These are phyloP conservation scores for Piedraia hortae DNA, from an alignment of 2,329 filamentous ascomycete species.

Conservation along the genomic window DNA sequence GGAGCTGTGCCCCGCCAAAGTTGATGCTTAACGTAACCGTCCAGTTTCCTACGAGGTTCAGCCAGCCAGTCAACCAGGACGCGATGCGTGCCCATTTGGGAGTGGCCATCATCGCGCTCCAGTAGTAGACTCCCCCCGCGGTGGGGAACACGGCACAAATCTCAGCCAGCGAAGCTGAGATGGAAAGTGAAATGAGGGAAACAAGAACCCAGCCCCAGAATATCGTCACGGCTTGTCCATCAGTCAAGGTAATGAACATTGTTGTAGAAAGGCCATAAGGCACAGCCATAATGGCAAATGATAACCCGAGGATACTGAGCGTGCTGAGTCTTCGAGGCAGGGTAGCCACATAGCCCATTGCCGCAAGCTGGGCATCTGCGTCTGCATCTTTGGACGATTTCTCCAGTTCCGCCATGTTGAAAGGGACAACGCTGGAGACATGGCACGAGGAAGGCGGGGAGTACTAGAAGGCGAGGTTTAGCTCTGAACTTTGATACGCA, in stretches of 20 bases:
- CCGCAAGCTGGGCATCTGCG: conserved; percentile 32
- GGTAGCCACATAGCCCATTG: conserved; percentile 41
- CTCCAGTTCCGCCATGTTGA: no score
- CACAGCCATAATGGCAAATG: conserved; percentile 50
- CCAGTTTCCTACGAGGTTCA: conserved; percentile 49
- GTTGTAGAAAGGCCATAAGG: conserved; percentile 42
- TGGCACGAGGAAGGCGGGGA: no score
- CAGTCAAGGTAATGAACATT: conserved; percentile 37
- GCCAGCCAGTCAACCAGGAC: conserved; percentile 47
- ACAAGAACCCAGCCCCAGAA: conserved; percentile 44
- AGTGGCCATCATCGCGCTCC: conserved; percentile 37
- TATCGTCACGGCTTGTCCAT: conserved; percentile 41
- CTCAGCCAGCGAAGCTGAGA: conserved; percentile 39
- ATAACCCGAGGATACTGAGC: conserved; percentile 40
- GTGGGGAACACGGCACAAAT: conserved; percentile 43
- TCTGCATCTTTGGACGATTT: no score
- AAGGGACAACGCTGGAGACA: no score
- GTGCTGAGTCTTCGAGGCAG: conserved; percentile 39
- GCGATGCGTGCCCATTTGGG: conserved; percentile 37
- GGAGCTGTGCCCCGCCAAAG: conserved; percentile 43
- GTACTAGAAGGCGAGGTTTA: no score
- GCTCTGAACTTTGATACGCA: no score
- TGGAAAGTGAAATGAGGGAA: conserved; percentile 32
- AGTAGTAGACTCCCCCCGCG: conserved; percentile 42
- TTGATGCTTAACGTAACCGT: conserved; percentile 37